Conservation (phyloP, 306 rosid genomes). For the Malus sieversii region DNA sequence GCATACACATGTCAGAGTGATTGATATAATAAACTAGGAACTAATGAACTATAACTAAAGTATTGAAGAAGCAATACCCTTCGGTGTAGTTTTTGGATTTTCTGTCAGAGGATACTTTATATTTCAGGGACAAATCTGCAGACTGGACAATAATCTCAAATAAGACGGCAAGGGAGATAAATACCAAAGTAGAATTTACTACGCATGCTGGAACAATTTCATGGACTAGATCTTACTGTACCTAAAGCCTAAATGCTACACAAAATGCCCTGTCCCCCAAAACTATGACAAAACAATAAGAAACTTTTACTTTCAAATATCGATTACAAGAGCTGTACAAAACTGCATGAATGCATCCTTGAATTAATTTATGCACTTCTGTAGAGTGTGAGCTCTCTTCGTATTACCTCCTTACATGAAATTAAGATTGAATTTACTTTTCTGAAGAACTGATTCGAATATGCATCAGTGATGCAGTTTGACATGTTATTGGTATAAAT, state of each 20-base stretch:
- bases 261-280: neutral
- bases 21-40: neutral
- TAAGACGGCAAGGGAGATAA: neutral
- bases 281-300: neutral
- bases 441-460: neutral
- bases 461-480: neutral
- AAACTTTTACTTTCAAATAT: neutral
- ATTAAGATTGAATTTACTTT: neutral
- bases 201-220: neutral
- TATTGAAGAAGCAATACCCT: slow-evolving; percentile 35
- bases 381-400: neutral
- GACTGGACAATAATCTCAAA: slow-evolving; percentile 39
- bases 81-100: slow-evolving; percentile 20
- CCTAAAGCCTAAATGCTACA: neutral
- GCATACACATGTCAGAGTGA: slow-evolving; percentile 20
- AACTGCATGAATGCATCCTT: neutral
- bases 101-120: slow-evolving; percentile 29
- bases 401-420: neutral
- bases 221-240: neutral
- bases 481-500: neutral
- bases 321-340: neutral
- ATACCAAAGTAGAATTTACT: neutral
- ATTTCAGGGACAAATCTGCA: slow-evolving; percentile 25
- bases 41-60: neutral
- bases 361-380: neutral